Conservation (phyloP, 78 protist species). For the Corallochytrium limacisporum region DNA sequence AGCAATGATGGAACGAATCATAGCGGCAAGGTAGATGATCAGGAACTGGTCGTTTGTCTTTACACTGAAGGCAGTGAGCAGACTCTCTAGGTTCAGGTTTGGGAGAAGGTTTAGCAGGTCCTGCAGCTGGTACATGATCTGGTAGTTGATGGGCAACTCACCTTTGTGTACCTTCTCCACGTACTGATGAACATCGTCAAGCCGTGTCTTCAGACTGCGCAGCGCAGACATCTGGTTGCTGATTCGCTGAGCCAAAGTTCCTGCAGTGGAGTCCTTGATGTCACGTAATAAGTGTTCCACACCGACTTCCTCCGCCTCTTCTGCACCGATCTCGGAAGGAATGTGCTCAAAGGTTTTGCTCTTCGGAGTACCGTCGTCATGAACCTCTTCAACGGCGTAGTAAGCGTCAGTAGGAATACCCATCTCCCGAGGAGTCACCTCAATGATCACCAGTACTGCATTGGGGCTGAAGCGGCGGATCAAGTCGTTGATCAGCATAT, state of each 20-base stretch:
- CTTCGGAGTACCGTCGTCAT: slow-evolving; percentile 44
- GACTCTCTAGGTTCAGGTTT: slow-evolving; percentile 28
- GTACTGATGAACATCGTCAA: slow-evolving; percentile 37
- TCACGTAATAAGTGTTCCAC: slow-evolving; percentile 93
- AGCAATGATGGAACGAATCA: slow-evolving; percentile 80
- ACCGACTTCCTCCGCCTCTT: slow-evolving; percentile 93
- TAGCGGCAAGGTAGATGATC: slow-evolving; percentile 73
- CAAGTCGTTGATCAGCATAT: slow-evolving; percentile 72
- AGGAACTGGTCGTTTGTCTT: slow-evolving; percentile 28
- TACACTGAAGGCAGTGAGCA: background rate
- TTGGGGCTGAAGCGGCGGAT: slow-evolving; percentile 55
- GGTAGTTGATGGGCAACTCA: slow-evolving; percentile 70
- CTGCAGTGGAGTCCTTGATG: slow-evolving; percentile 70
- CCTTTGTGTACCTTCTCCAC: slow-evolving; percentile 11
- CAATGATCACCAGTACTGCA: slow-evolving; percentile 74
- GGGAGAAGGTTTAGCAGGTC: slow-evolving; percentile 87
- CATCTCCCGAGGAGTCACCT: slow-evolving; percentile 27
- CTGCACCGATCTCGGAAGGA: slow-evolving; percentile 71
- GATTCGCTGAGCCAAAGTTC: slow-evolving; percentile 38
- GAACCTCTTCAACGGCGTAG: slow-evolving; percentile 67
- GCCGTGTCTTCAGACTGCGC: slow-evolving; percentile 27
- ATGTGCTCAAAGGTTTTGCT: slow-evolving; percentile 72
- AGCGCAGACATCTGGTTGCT: background rate
- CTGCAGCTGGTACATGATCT: slow-evolving; percentile 69
- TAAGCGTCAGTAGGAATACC: slow-evolving; percentile 76